Evolutionary conservation across 805 yeast genomes (phyloP), one percentile per base, ranked within the genome.

Genomic region (Brettanomyces bruxellensis): DNA sequence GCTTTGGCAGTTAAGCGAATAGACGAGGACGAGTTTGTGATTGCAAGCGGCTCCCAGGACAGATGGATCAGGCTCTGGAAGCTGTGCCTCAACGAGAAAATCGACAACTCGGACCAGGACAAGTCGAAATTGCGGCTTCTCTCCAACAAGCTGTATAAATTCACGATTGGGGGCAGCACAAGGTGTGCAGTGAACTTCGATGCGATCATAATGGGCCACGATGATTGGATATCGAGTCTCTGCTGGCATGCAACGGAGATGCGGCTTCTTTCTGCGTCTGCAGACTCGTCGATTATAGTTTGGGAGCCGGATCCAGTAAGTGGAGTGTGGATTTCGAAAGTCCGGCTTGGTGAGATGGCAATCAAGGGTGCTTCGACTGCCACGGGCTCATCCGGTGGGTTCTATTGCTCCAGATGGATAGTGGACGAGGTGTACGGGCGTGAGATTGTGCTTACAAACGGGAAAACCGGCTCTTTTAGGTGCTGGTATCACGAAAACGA

Each of bases 301-400:
- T 93, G 99, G 99, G 83, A 82, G 58, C 91, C 95, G 51, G 97
- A 91, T 63, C 69, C 68, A 41, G 71, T 76, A 2, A 85, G 95
- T 5, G 96, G 96, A 3, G 81, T 93, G 41, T 93, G 99, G 99
- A 72, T 86, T 22, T 84, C 95, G 44, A 73, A 73, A 7, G 69
- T 81, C 18, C 70, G 98, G 54, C 67, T 93, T 18, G 99, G 99
- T 41, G 98, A 95, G 56, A 72, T 93, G 49, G 83, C 95, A 39
- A 84, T 89, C 43, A 91, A 93, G 65, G 99, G 99, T 56, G 96
- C 99, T 0, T 85, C 95, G 4, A 89, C 99, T 0, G 99, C 99
- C 4, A 93, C 99, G 0, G 99, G 99, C 5, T 84, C 99, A 0
- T 80, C 80, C 6, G 83, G 83, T 36, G 83, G 83, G 1, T 78